Evolutionary conservation across 140 eudicot species (phyloP).

Genomic region (Stevia rebaudiana): DNA sequence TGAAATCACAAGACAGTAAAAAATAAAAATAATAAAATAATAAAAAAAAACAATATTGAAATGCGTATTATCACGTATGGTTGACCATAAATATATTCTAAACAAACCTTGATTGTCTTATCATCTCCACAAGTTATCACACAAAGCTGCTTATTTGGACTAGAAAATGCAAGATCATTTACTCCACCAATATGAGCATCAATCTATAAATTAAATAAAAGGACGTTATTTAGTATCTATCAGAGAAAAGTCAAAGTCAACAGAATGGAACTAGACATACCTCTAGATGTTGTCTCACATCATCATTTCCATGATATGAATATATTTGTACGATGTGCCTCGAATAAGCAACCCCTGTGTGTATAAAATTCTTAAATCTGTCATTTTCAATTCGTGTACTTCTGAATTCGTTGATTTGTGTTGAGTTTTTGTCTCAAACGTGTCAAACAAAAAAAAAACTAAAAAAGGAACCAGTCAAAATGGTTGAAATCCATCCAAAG

Average conservation of each 20-base stretch:
- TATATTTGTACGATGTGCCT: constrained; percentile 62
- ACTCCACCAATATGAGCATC: constrained; percentile 96
- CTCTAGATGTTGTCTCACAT: constrained; percentile 64
- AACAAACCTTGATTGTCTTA: constrained; percentile 66
- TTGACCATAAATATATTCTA: neutral
- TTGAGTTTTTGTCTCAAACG: neutral
- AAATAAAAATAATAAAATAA: neutral
- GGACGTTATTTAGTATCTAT: neutral
- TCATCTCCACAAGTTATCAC: constrained; percentile 87
- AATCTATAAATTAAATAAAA: constrained; percentile 34
- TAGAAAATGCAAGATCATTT: constrained; percentile 83
- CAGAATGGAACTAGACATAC: constrained; percentile 28
- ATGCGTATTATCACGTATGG: neutral
- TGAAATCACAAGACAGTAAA: constrained; percentile 16
- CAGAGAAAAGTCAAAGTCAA: neutral
- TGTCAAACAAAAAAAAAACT: neutral
- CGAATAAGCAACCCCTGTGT: constrained; percentile 75
- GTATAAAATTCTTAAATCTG: neutral
- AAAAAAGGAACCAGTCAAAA: neutral
- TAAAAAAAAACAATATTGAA: neutral
- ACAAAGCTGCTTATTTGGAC: constrained; percentile 78
- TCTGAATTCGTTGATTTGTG: neutral
- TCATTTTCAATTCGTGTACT: neutral
- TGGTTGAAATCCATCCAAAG: neutral
- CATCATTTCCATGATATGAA: constrained; percentile 44